Evolutionary conservation across 2,329 filamentous ascomycete genomes (phyloP).

Genomic region (Penicillium polonicum): DNA sequence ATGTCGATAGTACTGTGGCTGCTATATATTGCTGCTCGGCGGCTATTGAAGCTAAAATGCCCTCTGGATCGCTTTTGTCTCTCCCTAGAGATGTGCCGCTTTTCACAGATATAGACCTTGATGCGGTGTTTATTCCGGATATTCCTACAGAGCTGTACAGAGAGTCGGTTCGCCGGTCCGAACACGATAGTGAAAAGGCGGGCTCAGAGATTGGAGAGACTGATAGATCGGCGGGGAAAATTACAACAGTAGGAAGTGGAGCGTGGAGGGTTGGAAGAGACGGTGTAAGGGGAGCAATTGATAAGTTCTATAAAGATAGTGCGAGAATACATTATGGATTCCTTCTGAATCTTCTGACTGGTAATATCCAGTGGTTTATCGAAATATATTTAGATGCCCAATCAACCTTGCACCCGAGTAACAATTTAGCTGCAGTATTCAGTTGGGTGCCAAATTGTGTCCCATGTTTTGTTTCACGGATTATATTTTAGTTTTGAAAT

Average conservation of each 20-base stretch:
- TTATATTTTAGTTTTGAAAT: neutral
- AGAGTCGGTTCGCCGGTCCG: neutral
- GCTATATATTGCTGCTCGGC: too few relatives aligned
- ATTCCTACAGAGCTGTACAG: neutral
- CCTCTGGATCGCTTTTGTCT: neutral
- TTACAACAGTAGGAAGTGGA: constrained; percentile 12
- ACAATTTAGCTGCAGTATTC: neutral
- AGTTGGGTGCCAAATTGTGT: neutral
- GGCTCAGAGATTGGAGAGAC: constrained; percentile 18
- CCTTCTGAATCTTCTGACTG: constrained; percentile 4
- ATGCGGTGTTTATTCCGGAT: neutral
- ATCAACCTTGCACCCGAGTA: neutral
- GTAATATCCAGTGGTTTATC: neutral
- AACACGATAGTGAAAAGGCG: constrained; percentile 1
- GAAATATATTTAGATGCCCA: neutral
- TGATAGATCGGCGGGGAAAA: constrained; percentile 17
- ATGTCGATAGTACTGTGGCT: too few relatives aligned
- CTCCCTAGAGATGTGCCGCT: neutral
- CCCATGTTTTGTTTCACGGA: neutral
- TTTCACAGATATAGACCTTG: constrained; percentile 5
- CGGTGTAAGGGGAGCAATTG: constrained; percentile 21
- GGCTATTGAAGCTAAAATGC: too few relatives aligned
- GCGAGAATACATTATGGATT: constrained; percentile 14
- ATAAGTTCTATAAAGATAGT: constrained; percentile 16
- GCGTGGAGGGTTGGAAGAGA: constrained; percentile 21